Evolutionary conservation across 352 stramenopile species (phyloP), one percentile per base, ranked within the genome.

Genomic region (Globisporangium cederbergense): DNA sequence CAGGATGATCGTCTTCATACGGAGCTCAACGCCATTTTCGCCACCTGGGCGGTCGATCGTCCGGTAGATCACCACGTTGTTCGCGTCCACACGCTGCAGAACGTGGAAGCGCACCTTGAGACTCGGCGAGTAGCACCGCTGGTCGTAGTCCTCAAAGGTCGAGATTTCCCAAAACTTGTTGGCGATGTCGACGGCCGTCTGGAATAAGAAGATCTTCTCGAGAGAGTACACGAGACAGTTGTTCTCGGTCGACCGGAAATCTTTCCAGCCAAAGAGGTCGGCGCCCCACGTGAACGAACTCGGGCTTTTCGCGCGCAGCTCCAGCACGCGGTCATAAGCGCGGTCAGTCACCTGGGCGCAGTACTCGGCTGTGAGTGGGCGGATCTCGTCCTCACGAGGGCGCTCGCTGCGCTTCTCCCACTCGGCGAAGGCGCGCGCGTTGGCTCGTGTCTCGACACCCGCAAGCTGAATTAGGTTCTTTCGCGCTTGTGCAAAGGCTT

Each of bases 241-340:
- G 30, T n/a, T 13, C 14, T 68, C 62, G 25, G 58, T 32, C 22
- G n/a, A 38, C 0, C 56, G 62, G 14, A 49, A 58, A 22, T 64
- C 56, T 20, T 63, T 68, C 62, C 62, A 68, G 3, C 62, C 62
- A 32, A 68, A 68, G 45, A 68, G 54, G 20, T 64, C 57, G 22
- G 62, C 43, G 13, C 62, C 62, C 54, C 47, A 61, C 47, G 62
- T 58, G 40, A 47, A 66, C 43, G 18, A 20, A 18, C 43, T 55
- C 14, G 28, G 22, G 30, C 32, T 61, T n/a, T 42, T 20, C 8
- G 9, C 52, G 2, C 38, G 50, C 18, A 55, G 20, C 11, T 45
- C 60, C 22, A 60, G 45, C 42, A 60, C 40, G 22, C 53, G 51
- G 6, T 7, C 5, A 20, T 60, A 60, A 10, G 60, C 53, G 40